A percentile compares a stretch with the other conserved stretches of the same genome.
phyloP scores from a whole-genome alignment of 2,329 filamentous ascomycete species.

The Pseudogymnoascus sp. region DNA sequence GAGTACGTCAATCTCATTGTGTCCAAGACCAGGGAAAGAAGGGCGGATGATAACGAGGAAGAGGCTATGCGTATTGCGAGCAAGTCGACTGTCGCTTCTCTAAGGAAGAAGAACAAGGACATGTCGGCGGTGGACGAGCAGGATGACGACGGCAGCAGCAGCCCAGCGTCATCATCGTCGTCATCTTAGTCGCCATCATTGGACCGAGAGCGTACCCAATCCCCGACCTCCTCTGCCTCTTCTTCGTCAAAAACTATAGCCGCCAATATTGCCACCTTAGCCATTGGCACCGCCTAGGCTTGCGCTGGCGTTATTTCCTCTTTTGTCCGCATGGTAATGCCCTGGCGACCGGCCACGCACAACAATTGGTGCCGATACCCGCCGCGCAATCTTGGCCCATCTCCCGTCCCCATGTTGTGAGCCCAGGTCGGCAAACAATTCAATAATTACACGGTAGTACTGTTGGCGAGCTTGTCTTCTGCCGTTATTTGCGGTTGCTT shows the following conservation, averaged over 20 bases:
- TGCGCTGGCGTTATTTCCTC: slow-evolving; percentile 44
- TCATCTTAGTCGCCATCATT: no score
- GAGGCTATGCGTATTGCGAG: no score
- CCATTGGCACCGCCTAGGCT: slow-evolving; percentile 42
- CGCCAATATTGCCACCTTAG: slow-evolving; percentile 21
- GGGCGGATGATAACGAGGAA: no score
- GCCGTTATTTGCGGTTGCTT: slow-evolving; percentile 67
- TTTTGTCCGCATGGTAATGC: slow-evolving; percentile 50
- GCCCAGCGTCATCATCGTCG: no score
- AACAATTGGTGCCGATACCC: slow-evolving; percentile 54
- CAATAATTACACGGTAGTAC: slow-evolving; percentile 64
- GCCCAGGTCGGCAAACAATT: slow-evolving; percentile 53
- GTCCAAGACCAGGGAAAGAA: no score
- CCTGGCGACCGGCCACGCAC: slow-evolving; percentile 60
- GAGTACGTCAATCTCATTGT: no score
- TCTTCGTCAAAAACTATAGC: slow-evolving; percentile 23
- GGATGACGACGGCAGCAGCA: no score
- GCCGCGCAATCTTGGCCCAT: slow-evolving; percentile 52
- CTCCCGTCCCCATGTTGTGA: slow-evolving; percentile 29
- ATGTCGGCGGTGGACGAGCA: no score
- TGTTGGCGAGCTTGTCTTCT: slow-evolving; percentile 66
- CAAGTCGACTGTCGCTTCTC: no score
- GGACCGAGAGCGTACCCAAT: no score
- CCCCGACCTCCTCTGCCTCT: no score
- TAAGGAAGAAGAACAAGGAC: no score